Conservation (phyloP, 2,329 filamentous ascomycete species). For the Arthrobotrys sinensis region DNA sequence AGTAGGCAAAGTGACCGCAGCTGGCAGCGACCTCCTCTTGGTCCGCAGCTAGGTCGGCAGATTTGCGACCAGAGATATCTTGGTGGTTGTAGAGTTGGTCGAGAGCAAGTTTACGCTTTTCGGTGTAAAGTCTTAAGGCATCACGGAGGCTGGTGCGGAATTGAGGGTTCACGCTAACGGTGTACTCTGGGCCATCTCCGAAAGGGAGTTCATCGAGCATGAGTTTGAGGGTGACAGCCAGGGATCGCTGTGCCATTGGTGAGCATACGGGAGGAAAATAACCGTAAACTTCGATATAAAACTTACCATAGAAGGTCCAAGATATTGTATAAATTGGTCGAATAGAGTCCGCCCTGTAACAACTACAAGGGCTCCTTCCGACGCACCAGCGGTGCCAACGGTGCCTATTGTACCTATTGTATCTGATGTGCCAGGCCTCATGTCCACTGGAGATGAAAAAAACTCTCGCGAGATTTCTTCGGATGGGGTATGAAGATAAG, state of each 20-base stretch:
- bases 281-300: not conserved
- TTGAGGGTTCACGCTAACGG: conserved; percentile 82
- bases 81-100: conserved; percentile 83
- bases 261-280: not conserved
- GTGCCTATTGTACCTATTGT: not conserved
- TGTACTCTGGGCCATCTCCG: conserved; percentile 76
- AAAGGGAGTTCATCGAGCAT: conserved; percentile 91
- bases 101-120: conserved; percentile 81
- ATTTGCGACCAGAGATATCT: conserved; percentile 78
- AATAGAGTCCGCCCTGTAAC: conserved; percentile 84
- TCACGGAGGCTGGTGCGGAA: conserved; percentile 85
- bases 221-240: conserved; percentile 91
- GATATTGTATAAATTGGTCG: conserved; percentile 85
- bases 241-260: conserved; percentile 76
- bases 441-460: conserved; percentile 22
- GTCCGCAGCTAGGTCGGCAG: conserved; percentile 86
- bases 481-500: conserved; percentile 6
- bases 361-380: conserved; percentile 25
- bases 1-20: conserved; percentile 96
- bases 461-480: conserved; percentile 10
- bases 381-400: not conserved
- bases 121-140: conserved; percentile 84
- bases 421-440: conserved; percentile 31
- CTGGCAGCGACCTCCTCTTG: conserved; percentile 98
- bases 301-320: conserved; percentile 88